Base-by-base conservation (phyloP, 768 basidiomycete species). In the Daedaleopsis nitida region DNA sequence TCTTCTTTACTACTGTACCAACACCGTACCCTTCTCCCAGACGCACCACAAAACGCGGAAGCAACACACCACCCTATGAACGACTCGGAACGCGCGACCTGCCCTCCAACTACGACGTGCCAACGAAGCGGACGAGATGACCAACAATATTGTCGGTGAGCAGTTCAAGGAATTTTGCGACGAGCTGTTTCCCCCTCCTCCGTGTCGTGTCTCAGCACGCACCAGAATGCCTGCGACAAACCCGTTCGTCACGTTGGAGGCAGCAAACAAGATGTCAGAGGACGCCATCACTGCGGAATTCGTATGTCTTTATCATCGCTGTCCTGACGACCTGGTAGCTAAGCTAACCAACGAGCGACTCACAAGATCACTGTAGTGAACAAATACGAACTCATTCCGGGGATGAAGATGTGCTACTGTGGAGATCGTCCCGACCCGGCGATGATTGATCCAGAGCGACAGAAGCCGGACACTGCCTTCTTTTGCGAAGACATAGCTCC, bases 401-500 rank as follows among this genome's bases (percentile, higher is more conserved):
- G 39, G 11, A 24, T 56, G 9, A 49, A 56, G 23, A 19, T 61
- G 49, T 39, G 47, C 7, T 13, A 9, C 11, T 56, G 39, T 3
- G 37, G 52, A 10, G 19, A 38, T 3, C 27, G 12, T 13, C 49
- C 49, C 10, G 49, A 55, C 35, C 14, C 35, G 14, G 9, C 32
- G 0, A 55, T 27, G 7, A 53, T 50, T 27, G 10, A 24, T 13
- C 6, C 17, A 21, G 44, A 21, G 8, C 2, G 16, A 17, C 55
- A 50, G 42, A 60, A 56, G 59, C 17, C 56, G 8, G 59, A 60
- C 16, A 39, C 48, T 8, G 59, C 54, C 1, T 24, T 60, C 16
- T 60, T 50, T 21, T 24, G 42, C 1, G 13, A 24, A 0, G 14
- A 44, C 0, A 1, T 12, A n/a, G 27, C 38, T 1, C 54, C 54